These are phyloP conservation scores for Teratosphaeria destructans DNA, from an alignment of 2,329 filamentous ascomycete genomes.

Conservation along the genomic window DNA sequence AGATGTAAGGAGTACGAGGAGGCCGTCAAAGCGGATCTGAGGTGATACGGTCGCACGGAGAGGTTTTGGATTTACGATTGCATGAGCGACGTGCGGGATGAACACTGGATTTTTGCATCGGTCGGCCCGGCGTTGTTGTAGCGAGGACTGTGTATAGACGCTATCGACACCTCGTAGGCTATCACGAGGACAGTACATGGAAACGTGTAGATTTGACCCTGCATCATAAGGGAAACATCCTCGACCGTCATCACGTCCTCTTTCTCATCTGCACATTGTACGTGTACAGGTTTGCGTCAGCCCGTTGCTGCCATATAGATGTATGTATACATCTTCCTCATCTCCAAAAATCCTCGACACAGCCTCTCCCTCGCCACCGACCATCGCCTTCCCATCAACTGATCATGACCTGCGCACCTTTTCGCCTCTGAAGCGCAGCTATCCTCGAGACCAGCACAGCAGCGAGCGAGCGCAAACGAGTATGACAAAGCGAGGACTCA, in stretches of 20 bases:
- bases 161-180: too few relatives aligned
- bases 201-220: too few relatives aligned
- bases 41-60: neutral
- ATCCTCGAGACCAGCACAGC: too few relatives aligned
- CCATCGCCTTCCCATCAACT: neutral
- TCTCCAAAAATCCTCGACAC: neutral
- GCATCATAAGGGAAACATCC: too few relatives aligned
- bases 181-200: too few relatives aligned
- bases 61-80: neutral
- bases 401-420: neutral
- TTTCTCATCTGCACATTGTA: neutral
- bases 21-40: neutral
- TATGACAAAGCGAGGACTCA: too few relatives aligned
- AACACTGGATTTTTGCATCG: neutral
- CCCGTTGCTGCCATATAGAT: too few relatives aligned
- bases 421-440: too few relatives aligned
- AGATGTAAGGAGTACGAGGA: slow-evolving; percentile 10
- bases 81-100: neutral
- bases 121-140: neutral
- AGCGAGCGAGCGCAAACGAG: too few relatives aligned
- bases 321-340: too few relatives aligned
- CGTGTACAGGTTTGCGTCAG: too few relatives aligned
- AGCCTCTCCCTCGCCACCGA: neutral
- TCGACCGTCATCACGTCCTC: too few relatives aligned
- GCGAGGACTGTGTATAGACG: neutral